phyloP scores from a whole-genome alignment of 164 flowering plant genomes.

The Annona squamosa region DNA sequence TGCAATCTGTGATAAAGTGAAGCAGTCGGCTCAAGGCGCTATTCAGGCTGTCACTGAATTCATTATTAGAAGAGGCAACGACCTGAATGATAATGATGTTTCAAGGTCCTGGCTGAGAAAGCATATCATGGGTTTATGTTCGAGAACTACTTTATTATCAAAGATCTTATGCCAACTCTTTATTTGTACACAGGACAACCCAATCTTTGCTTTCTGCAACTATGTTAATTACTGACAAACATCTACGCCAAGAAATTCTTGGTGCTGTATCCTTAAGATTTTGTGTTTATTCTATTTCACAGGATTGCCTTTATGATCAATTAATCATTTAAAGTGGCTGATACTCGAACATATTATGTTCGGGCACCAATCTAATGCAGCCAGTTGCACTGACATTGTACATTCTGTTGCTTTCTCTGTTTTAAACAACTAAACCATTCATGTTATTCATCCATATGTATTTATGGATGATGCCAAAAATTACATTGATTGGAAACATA shows the following conservation, averaged over 20 bases:
- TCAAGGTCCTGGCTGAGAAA: conserved; percentile 44
- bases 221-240: conserved; percentile 64
- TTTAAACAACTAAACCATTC: no score
- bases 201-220: conserved; percentile 84
- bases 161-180: conserved; percentile 6
- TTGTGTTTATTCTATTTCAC: no score
- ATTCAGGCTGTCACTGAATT: conserved; percentile 87
- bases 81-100: conserved; percentile 70
- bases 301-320: no score
- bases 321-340: no score
- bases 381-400: no score
- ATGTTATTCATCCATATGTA: no score
- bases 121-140: neutral
- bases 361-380: no score
- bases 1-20: conserved; percentile 83
- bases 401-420: no score
- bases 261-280: conserved; percentile 72
- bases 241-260: conserved; percentile 80
- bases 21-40: conserved; percentile 89
- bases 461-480: no score
- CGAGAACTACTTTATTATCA: neutral
- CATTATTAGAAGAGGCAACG: conserved; percentile 63
- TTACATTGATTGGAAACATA: no score
- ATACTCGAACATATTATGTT: no score
- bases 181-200: conserved; percentile 54